Conservation (phyloP, 2,329 filamentous ascomycete species). For the Exophiala aquamarina region DNA sequence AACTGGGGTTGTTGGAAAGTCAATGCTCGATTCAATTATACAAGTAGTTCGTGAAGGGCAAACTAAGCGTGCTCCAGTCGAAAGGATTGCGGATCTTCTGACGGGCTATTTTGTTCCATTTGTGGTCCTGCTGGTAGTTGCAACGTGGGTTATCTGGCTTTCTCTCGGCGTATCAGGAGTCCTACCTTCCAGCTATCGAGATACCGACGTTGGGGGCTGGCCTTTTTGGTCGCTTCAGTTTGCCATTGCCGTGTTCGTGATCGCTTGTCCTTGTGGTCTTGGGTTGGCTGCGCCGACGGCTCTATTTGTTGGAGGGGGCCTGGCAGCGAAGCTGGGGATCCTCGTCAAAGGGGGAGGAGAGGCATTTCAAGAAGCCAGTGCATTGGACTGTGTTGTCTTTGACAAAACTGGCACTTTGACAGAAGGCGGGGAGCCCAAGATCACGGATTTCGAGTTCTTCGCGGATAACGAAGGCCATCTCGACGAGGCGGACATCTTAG, state of each 20-base stretch:
- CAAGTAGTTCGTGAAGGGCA: slow-evolving; percentile 50
- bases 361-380: slow-evolving; percentile 80
- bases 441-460: slow-evolving; percentile 52
- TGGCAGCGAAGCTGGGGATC: slow-evolving; percentile 77
- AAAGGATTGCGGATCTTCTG: slow-evolving; percentile 47
- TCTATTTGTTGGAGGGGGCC: slow-evolving; percentile 75
- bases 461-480: slow-evolving; percentile 17
- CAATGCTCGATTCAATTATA: slow-evolving; percentile 52
- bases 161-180: slow-evolving; percentile 44
- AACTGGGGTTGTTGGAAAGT: slow-evolving; percentile 45
- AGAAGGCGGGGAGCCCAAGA: slow-evolving; percentile 54
- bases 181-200: slow-evolving; percentile 51
- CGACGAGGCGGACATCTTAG: slow-evolving; percentile 42
- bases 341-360: slow-evolving; percentile 82
- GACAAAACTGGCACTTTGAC: slow-evolving; percentile 88
- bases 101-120: slow-evolving; percentile 51
- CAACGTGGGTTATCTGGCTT: slow-evolving; percentile 49
- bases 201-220: slow-evolving; percentile 50
- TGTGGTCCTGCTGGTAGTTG: slow-evolving; percentile 48
- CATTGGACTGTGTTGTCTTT: slow-evolving; percentile 76
- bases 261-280: slow-evolving; percentile 81
- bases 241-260: slow-evolving; percentile 84
- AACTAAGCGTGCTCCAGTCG: slow-evolving; percentile 49
- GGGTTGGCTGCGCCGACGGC: slow-evolving; percentile 81
- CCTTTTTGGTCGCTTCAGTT: slow-evolving; percentile 59